These are phyloP conservation scores for Cytospora piceae DNA, from an alignment of 2,329 filamentous ascomycete species.

Conservation along the genomic window DNA sequence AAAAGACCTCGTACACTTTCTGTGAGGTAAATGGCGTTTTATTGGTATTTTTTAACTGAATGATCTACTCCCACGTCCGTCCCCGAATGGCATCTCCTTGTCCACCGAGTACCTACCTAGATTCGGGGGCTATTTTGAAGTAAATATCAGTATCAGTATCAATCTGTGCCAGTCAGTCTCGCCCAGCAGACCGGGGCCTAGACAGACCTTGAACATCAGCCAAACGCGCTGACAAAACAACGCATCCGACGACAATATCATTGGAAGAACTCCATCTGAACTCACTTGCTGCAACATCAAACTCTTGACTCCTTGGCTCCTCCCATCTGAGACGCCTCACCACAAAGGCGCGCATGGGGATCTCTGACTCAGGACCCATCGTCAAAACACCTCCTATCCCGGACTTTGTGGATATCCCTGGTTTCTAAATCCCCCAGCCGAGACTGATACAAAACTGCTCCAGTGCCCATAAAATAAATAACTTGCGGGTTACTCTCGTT, in stretches of 20 bases:
- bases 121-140: not conserved
- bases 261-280: not conserved
- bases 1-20: not conserved
- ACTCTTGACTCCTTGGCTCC: not conserved
- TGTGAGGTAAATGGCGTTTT: not conserved
- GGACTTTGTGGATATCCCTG: slow-evolving; percentile 4
- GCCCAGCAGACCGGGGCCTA: not conserved
- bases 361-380: slow-evolving; percentile 25
- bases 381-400: slow-evolving; percentile 25
- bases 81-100: not conserved
- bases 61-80: not conserved
- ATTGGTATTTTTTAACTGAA: not conserved
- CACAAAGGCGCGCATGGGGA: slow-evolving; percentile 3
- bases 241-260: not conserved
- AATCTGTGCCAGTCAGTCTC: not conserved
- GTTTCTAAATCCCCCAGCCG: not conserved
- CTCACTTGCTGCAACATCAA: not conserved
- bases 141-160: not conserved
- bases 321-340: slow-evolving; percentile 16
- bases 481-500: not conserved
- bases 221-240: not conserved
- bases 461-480: not conserved
- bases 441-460: slow-evolving; percentile 3
- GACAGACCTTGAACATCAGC: not conserved
- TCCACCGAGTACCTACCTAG: not conserved